Evolutionary conservation across 2,329 filamentous ascomycete species (phyloP).

Genomic region (Sclerotinia sclerotiorum): DNA sequence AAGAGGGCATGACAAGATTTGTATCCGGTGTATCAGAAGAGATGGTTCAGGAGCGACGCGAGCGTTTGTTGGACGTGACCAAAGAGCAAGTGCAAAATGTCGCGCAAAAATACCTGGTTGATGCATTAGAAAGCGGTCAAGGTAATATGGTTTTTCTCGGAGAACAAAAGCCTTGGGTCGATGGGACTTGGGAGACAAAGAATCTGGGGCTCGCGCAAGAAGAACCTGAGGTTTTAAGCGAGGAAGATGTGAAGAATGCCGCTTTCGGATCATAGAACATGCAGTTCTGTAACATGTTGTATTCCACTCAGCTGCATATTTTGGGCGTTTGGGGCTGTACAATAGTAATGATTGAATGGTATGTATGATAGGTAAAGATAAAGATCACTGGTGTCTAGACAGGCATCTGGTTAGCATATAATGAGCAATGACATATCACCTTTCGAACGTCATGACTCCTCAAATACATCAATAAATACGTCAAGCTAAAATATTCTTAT

Average conservation of each 20-base stretch:
- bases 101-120: conserved; percentile 79
- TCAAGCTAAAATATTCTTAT: background rate
- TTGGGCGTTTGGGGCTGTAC: conserved; percentile 27
- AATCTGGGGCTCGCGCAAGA: conserved; percentile 68
- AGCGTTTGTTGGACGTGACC: conserved; percentile 82
- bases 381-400: background rate
- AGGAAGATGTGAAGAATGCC: conserved; percentile 35
- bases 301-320: conserved; percentile 35
- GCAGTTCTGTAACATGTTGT: conserved; percentile 34
- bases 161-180: conserved; percentile 77
- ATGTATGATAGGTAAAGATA: conserved; percentile 21
- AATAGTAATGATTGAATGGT: conserved; percentile 20
- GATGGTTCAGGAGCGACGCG: conserved; percentile 83
- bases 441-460: conserved; percentile 1
- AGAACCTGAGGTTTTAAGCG: conserved; percentile 37
- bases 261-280: conserved; percentile 34
- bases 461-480: background rate
- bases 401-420: conserved; percentile 5
- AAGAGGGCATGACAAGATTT: conserved; percentile 85
- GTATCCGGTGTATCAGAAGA: conserved; percentile 80
- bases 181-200: conserved; percentile 69
- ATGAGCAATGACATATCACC: conserved; percentile 20
- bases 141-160: conserved; percentile 75
- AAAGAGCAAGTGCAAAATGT: conserved; percentile 76
- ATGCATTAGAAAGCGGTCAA: conserved; percentile 58